These are phyloP conservation scores for Diaporthe caulivora DNA, from an alignment of 2,329 filamentous ascomycete genomes.

Conservation along the genomic window DNA sequence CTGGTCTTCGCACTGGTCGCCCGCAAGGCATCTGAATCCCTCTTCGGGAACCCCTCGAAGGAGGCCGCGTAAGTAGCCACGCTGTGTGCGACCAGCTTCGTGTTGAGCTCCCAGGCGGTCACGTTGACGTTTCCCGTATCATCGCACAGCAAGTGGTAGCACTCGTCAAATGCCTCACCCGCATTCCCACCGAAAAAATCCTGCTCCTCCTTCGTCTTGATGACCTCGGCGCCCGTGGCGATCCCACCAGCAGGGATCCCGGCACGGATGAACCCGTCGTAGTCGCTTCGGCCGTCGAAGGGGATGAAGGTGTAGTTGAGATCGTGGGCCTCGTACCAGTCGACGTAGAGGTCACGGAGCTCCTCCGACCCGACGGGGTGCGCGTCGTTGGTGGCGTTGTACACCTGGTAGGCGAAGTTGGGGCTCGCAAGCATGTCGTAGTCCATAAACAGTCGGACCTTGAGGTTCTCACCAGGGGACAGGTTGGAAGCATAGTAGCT, in stretches of 20 bases:
- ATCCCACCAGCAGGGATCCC: slow-evolving; percentile 82
- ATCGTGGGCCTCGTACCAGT: slow-evolving; percentile 73
- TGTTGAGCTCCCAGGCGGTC: slow-evolving; percentile 72
- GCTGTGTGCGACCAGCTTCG: slow-evolving; percentile 53
- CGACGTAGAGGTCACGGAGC: slow-evolving; percentile 74
- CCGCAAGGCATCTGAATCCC: slow-evolving; percentile 21
- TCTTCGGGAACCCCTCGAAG: slow-evolving; percentile 41
- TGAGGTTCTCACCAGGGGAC: slow-evolving; percentile 67
- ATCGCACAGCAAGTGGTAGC: slow-evolving; percentile 74
- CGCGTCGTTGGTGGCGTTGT: slow-evolving; percentile 77
- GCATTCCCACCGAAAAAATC: slow-evolving; percentile 78
- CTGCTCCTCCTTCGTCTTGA: slow-evolving; percentile 78
- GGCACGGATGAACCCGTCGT: slow-evolving; percentile 79
- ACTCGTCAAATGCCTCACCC: slow-evolving; percentile 69
- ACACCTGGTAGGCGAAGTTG: slow-evolving; percentile 77
- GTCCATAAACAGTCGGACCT: slow-evolving; percentile 76
- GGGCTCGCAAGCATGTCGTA: slow-evolving; percentile 78
- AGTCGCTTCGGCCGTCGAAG: slow-evolving; percentile 85
- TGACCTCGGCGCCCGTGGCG: slow-evolving; percentile 81
- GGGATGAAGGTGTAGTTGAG: slow-evolving; percentile 77
- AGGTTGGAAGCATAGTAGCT: slow-evolving; percentile 71
- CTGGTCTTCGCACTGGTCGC: background rate
- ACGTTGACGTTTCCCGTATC: slow-evolving; percentile 68
- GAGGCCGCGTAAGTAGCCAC: slow-evolving; percentile 41
- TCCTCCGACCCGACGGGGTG: slow-evolving; percentile 80